These are phyloP conservation scores for Hymenoscyphus scutula DNA, from an alignment of 2,329 filamentous ascomycete species.

Conservation along the genomic window DNA sequence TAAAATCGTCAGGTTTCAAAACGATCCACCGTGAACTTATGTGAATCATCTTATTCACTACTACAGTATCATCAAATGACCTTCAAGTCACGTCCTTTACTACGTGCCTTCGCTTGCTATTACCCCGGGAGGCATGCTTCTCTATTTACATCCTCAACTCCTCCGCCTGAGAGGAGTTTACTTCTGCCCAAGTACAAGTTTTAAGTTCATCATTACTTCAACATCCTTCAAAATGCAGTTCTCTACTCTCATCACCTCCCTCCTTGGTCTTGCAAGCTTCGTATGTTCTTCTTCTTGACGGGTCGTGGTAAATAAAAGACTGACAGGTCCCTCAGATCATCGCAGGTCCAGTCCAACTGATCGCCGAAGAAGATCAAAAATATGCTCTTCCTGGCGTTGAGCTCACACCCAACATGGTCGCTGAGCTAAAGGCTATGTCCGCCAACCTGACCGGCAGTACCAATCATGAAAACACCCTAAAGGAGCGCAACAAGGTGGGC, in stretches of 20 bases:
- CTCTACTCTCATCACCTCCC: neutral
- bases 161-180: too few species aligned
- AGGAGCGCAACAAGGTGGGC: neutral
- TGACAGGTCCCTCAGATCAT: neutral
- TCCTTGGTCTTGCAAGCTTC: neutral
- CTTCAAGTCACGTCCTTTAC: too few species aligned
- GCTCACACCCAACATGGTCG: neutral
- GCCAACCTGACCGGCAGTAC: neutral
- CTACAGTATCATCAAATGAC: too few species aligned
- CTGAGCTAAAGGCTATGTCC: neutral
- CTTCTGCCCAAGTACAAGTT: too few species aligned
- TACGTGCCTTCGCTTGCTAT: too few species aligned
- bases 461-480: neutral
- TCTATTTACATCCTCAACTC: too few species aligned
- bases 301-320: neutral
- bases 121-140: too few species aligned
- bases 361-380: neutral
- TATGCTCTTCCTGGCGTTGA: neutral
- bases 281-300: neutral
- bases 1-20: too few species aligned
- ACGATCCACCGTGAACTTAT: too few species aligned
- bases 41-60: too few species aligned
- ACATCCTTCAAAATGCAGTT: neutral
- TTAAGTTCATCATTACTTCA: too few species aligned
- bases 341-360: neutral